phyloP scores from a whole-genome alignment of 192 early-diverging fungal species.

The Tieghemiomyces parasiticus region DNA sequence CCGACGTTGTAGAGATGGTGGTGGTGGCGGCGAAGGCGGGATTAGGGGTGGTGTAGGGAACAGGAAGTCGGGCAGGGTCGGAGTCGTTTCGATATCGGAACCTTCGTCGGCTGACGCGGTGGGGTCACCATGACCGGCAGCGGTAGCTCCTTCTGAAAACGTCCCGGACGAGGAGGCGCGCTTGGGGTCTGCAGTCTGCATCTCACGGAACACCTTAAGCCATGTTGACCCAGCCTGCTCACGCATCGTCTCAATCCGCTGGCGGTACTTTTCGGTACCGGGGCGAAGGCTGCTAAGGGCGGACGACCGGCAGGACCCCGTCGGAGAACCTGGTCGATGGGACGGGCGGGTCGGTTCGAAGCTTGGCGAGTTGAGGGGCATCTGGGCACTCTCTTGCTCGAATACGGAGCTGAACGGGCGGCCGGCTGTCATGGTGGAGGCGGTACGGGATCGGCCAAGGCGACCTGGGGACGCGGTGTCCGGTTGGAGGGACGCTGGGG shows the following conservation, averaged over 20 bases:
- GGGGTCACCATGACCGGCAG: not conserved
- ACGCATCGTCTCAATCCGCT: slow-evolving; percentile 5
- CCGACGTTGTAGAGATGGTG: too few relatives aligned
- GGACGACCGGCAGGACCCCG: too few relatives aligned
- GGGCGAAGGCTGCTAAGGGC: too few relatives aligned
- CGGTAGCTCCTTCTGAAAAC: not conserved
- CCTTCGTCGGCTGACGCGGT: not conserved
- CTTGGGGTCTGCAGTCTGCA: not conserved
- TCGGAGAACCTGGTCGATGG: too few relatives aligned
- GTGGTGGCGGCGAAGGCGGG: not conserved
- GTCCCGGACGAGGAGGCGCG: not conserved
- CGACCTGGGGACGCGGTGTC: too few relatives aligned
- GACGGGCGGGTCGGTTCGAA: too few relatives aligned
- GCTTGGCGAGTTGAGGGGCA: too few relatives aligned
- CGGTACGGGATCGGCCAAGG: too few relatives aligned
- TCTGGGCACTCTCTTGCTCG: too few relatives aligned
- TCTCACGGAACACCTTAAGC: slow-evolving; percentile 8
- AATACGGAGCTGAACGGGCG: too few relatives aligned
- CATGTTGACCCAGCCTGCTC: slow-evolving; percentile 1
- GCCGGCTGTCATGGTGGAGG: too few relatives aligned
- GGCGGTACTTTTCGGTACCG: not conserved
- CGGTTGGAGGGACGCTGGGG: too few relatives aligned
- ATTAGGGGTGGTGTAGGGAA: not conserved
- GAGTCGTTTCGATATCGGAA: not conserved
- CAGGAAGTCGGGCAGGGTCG: not conserved